Base-by-base conservation (phyloP, 176 grass and related monocot species). In the Carex scoparia region DNA sequence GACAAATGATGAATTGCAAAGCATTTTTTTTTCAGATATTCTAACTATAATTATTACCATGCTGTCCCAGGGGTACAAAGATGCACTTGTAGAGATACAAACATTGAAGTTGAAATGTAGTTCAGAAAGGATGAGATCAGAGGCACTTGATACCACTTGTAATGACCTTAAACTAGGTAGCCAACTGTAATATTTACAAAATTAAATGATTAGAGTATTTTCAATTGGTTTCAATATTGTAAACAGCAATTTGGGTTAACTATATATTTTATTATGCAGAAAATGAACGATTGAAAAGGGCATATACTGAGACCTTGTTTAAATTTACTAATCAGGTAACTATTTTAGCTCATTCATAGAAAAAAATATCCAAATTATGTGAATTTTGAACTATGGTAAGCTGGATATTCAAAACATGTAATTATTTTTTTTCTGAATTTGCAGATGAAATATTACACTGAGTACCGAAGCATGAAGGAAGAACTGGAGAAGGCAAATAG, bases 291-390 rank as follows among this genome's bases (percentile, higher is more conserved):
- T 84, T 97, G 79, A 91, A 86, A 86, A 92, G 67, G 31, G 55
- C 83, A 70, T 91, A 92, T 86, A 87, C 90, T 75, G 92, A 97
- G 88, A 88, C 89, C 84, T 81, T 94, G 82, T 88, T 82, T 86
- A 97, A 88, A 88, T 90, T 97, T 87, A 89, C 89, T 66, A 92
- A 94, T 84, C 89, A 97, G 92, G 94, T 94, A 63, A 11, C 6
- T 30, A 66, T 86, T 88, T 81, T 56, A 72, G 66, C 61, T 88
- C 90, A 83, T 5, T 30, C 53, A 53, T 16, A 46, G 30, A 60
- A 80, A 61, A n/a, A 19, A 0, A 10, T 62, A 63, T 68, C 40
- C 14, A 57, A 71, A 15, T 71, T 3, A 12, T 67, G 16, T 58
- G 23, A 9, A 66, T 32, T 69, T 58, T 35, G 61, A 16, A 33